Conservation (phyloP, 352 stramenopile genomes). For the Phytopythium oedochilum region DNA sequence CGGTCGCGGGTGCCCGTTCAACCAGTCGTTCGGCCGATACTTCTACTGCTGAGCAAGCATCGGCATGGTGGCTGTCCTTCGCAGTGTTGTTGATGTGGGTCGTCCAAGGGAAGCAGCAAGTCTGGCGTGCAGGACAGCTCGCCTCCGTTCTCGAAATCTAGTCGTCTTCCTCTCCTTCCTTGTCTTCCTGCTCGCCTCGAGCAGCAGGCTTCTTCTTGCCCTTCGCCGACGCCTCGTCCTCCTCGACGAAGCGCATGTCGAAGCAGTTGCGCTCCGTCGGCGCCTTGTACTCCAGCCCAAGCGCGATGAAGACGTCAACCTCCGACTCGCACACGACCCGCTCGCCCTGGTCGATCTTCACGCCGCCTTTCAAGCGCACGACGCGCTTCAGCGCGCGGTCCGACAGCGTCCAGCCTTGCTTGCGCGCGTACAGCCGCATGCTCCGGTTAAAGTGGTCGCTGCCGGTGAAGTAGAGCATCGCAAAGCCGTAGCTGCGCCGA, state of each 20-base stretch:
- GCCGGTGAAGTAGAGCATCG: slow-evolving; percentile 89
- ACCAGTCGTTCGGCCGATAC: slow-evolving; percentile 20
- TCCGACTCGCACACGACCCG: slow-evolving; percentile 76
- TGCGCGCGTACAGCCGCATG: slow-evolving; percentile 77
- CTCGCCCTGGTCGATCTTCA: slow-evolving; percentile 57
- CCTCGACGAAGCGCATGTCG: slow-evolving; percentile 75
- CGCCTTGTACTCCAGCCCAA: slow-evolving; percentile 84
- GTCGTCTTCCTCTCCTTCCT: not conserved
- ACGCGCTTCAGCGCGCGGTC: slow-evolving; percentile 64
- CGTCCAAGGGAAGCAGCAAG: not conserved
- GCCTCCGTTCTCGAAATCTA: not conserved
- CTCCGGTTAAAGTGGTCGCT: slow-evolving; percentile 90
- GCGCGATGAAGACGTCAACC: slow-evolving; percentile 80
- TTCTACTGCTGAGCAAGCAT: slow-evolving; percentile 22
- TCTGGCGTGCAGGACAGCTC: not conserved
- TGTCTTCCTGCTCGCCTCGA: not conserved
- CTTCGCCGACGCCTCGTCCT: slow-evolving; percentile 63
- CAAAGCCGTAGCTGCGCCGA: slow-evolving; percentile 72
- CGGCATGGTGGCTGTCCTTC: not conserved
- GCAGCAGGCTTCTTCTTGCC: slow-evolving; percentile 2
- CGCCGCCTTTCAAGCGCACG: slow-evolving; percentile 38
- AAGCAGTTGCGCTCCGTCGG: slow-evolving; percentile 75
- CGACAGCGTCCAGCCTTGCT: slow-evolving; percentile 74
- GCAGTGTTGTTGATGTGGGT: not conserved
- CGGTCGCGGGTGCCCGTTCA: slow-evolving; percentile 20